Conservation (phyloP, 2,329 filamentous ascomycete species). For the Rugonectria rugulosa region DNA sequence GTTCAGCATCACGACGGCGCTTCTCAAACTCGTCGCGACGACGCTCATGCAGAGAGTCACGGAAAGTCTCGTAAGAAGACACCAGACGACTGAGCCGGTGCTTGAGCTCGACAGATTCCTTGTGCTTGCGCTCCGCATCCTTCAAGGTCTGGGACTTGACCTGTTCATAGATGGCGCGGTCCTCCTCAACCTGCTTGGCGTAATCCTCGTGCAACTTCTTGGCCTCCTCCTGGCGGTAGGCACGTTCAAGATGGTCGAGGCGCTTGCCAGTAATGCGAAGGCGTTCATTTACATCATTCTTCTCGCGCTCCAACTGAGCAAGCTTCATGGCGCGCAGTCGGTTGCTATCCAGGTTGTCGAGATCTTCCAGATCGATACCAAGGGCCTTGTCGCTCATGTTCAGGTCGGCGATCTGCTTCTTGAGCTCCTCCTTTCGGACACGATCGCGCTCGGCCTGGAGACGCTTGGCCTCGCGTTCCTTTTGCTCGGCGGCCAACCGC, state of each 20-base stretch:
- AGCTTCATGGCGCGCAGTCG: slow-evolving; percentile 94
- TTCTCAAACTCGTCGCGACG: slow-evolving; percentile 96
- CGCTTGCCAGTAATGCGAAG: slow-evolving; percentile 93
- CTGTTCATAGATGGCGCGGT: slow-evolving; percentile 81
- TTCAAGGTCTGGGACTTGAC: slow-evolving; percentile 79
- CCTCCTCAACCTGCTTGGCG: slow-evolving; percentile 78
- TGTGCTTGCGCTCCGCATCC: slow-evolving; percentile 87
- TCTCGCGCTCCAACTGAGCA: slow-evolving; percentile 94
- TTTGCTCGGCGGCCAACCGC: slow-evolving; percentile 90
- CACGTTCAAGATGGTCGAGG: slow-evolving; percentile 95
- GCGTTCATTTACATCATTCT: slow-evolving; percentile 93
- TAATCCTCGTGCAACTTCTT: slow-evolving; percentile 92
- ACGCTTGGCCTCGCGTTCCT: slow-evolving; percentile 86
- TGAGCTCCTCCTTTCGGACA: slow-evolving; percentile 90
- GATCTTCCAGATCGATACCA: slow-evolving; percentile 79
- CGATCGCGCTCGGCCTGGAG: slow-evolving; percentile 87
- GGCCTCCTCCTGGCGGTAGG: slow-evolving; percentile 92
- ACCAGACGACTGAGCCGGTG: slow-evolving; percentile 88
- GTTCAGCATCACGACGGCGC: slow-evolving; percentile 88
- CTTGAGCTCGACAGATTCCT: slow-evolving; percentile 91
- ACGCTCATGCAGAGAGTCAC: slow-evolving; percentile 81
- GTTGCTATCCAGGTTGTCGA: slow-evolving; percentile 88
- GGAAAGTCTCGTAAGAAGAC: slow-evolving; percentile 84
- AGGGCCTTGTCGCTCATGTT: slow-evolving; percentile 83
- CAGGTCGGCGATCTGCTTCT: slow-evolving; percentile 90